Evolutionary conservation across 352 stramenopile genomes (phyloP), one percentile per base, ranked within the genome.

Genomic region (Globisporangium barbulae): DNA sequence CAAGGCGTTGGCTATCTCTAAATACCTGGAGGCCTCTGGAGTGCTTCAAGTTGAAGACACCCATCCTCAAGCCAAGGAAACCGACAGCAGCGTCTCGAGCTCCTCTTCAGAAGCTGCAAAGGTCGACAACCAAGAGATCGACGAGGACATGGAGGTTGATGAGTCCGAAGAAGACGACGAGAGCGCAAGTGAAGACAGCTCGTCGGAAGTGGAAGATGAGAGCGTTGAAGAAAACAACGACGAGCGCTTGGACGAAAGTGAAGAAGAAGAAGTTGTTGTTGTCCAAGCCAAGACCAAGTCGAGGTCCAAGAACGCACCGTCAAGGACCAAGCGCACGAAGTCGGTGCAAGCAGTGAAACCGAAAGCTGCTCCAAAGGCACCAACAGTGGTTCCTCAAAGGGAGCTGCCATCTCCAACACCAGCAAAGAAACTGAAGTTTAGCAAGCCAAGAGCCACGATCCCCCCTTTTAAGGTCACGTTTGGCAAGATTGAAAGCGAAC

Each of bases 391-490:
- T 21, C 3, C 30, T 48, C 44, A 56, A 56, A 22, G 17, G 22
- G 30, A 63, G 45, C 35, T n/a, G 17, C 21, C 37, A 7, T 22
- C 56, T 21, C 13, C 52, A 2, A 45, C 5, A 22, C 53, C 59
- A 22, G 39, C 48, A 9, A 71, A 74, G 64, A 68, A 71, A 33
- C 42, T 65, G 31, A 59, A 45, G 22, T 65, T 65, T 37, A 45
- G 35, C 25, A 64, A 69, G 37, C 42, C 25, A 15, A 30, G 3
- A 6, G 47, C 44, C 1, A 61, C 58, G 22, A 81, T 88, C 41
- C 82, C 84, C 28, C 53, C 70, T 5, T 90, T 93, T 59, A 84
- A 89, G 53, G 72, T 75, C 56, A 75, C 68, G 15, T 84, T 80
- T 47, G 84, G 84, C 30, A 89, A 79, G 50, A 58, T 90, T 31